Conservation (phyloP, 495 filamentous ascomycete species). For the Saxophila tyrrhenica region DNA sequence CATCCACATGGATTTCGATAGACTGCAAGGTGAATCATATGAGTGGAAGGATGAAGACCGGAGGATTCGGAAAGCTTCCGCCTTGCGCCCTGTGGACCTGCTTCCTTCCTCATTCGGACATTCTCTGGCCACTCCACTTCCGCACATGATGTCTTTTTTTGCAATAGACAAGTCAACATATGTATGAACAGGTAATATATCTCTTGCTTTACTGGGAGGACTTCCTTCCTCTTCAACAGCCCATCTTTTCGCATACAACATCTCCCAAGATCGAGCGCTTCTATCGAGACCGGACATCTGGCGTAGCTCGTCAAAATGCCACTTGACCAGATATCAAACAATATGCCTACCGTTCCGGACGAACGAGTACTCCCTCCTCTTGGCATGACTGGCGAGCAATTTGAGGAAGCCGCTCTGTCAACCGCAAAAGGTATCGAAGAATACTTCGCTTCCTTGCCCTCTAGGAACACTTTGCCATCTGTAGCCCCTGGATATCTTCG, state of each 20-base stretch:
- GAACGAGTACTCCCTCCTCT: conserved; percentile 2
- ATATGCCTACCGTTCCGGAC: neutral
- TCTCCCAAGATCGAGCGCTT: too few relatives aligned
- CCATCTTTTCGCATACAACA: too few relatives aligned
- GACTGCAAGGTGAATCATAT: too few relatives aligned
- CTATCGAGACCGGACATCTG: neutral
- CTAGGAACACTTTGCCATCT: conserved; percentile 61
- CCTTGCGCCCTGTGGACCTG: neutral
- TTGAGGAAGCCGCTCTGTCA: conserved; percentile 67
- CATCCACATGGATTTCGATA: too few relatives aligned
- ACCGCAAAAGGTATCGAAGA: conserved; percentile 76
- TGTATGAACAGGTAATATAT: too few relatives aligned
- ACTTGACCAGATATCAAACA: neutral
- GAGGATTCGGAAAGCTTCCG: neutral
- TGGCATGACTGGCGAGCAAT: conserved; percentile 72
- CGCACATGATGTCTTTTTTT: too few relatives aligned
- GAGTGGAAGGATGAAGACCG: too few relatives aligned
- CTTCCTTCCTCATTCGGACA: neutral
- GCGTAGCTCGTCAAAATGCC: neutral
- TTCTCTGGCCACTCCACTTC: too few relatives aligned
- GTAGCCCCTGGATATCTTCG: conserved; percentile 81
- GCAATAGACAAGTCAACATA: too few relatives aligned
- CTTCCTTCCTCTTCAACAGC: too few relatives aligned
- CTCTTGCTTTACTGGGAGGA: too few relatives aligned
- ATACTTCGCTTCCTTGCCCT: conserved; percentile 68